Evolutionary conservation across 202 grass and related monocot genomes (phyloP).

Genomic region (Zizania palustris): DNA sequence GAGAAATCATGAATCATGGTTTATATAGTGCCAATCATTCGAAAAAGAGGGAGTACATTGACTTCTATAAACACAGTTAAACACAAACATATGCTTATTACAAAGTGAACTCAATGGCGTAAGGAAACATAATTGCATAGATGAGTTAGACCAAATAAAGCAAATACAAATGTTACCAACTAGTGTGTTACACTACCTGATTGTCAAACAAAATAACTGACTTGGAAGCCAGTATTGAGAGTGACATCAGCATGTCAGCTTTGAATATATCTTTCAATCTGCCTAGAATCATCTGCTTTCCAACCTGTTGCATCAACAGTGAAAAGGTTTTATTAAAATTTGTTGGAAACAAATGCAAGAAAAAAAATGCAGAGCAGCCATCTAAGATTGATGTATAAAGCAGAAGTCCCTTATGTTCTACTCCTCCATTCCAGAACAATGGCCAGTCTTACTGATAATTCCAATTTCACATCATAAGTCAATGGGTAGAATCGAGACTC

Average conservation of each 20-base stretch:
- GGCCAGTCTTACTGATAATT: neutral
- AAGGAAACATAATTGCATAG: conserved; percentile 24
- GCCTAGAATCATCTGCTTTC: conserved; percentile 57
- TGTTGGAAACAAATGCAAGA: conserved; percentile 1
- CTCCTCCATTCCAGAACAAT: neutral
- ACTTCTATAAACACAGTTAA: neutral
- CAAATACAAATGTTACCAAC: conserved; percentile 19
- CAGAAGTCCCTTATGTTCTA: neutral
- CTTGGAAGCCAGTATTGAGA: conserved; percentile 72
- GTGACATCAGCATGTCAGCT: conserved; percentile 67
- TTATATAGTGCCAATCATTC: neutral
- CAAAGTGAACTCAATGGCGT: neutral
- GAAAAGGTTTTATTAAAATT: neutral
- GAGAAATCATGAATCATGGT: neutral
- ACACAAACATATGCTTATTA: conserved; percentile 11
- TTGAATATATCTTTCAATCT: conserved; percentile 63
- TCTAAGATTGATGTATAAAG: neutral
- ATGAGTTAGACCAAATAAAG: conserved; percentile 4
- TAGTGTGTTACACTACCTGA: conserved; percentile 54
- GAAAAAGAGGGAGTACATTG: neutral
- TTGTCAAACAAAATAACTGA: conserved; percentile 59
- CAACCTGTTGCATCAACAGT: conserved; percentile 55
- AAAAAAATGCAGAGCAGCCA: conserved; percentile 15
- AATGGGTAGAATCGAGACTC: neutral
- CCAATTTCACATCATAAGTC: neutral